phyloP scores from a whole-genome alignment of 2,329 filamentous ascomycete genomes.

The Fonsecaea nubica region DNA sequence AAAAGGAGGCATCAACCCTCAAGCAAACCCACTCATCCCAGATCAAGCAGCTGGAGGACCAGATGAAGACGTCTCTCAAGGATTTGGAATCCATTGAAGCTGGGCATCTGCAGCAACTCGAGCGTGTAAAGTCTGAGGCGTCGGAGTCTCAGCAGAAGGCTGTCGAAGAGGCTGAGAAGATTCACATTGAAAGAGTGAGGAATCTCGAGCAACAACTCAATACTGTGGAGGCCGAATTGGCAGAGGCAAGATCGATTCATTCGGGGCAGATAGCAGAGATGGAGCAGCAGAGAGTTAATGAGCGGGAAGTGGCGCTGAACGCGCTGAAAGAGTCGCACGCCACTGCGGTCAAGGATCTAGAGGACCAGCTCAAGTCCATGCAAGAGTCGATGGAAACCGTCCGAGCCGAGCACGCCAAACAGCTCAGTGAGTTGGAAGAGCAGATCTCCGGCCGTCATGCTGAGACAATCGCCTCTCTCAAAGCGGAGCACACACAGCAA shows the following conservation, averaged over 20 bases:
- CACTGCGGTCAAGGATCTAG: constrained; percentile 42
- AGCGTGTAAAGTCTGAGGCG: constrained; percentile 29
- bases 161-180: constrained; percentile 27
- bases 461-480: constrained; percentile 25
- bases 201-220: constrained; percentile 30
- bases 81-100: constrained; percentile 32
- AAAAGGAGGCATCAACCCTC: constrained; percentile 41
- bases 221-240: constrained; percentile 26
- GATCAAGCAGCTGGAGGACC: constrained; percentile 34
- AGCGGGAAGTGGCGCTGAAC: constrained; percentile 29
- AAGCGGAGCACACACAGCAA: constrained; percentile 24
- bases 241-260: constrained; percentile 40
- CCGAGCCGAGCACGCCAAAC: constrained; percentile 25
- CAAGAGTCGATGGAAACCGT: constrained; percentile 31
- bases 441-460: constrained; percentile 21
- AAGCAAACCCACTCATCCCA: constrained; percentile 32
- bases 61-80: constrained; percentile 31
- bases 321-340: constrained; percentile 33
- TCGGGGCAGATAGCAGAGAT: constrained; percentile 45
- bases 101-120: constrained; percentile 31
- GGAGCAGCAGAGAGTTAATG: constrained; percentile 40
- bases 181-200: constrained; percentile 25
- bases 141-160: constrained; percentile 26
- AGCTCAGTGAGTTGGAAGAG: constrained; percentile 29
- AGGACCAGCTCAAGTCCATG: constrained; percentile 31